phyloP scores from a whole-genome alignment of 2,329 filamentous ascomycete species.

The Calonectria pteridis region DNA sequence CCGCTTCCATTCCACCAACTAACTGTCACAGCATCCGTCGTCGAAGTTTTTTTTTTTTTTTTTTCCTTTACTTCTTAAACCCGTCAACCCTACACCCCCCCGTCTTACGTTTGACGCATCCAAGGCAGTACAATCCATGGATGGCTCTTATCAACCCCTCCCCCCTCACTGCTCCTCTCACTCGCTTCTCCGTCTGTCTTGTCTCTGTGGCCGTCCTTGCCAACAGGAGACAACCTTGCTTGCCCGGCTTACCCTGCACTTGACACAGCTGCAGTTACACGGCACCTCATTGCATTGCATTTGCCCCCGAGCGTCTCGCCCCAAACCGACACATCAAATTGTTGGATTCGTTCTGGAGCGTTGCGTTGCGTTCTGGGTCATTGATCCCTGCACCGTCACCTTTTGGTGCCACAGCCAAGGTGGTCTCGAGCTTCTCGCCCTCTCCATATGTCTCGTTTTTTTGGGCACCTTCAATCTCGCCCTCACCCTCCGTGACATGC shows the following conservation, averaged over 20 bases:
- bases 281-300: slow-evolving; percentile 3
- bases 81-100: neutral
- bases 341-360: neutral
- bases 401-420: neutral
- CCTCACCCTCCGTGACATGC: neutral
- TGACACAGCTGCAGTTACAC: neutral
- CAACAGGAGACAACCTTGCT: slow-evolving; percentile 2
- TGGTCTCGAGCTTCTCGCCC: neutral
- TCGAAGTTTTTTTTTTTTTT: neutral
- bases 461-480: neutral
- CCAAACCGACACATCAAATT: slow-evolving; percentile 4
- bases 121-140: slow-evolving; percentile 8
- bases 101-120: slow-evolving; percentile 3
- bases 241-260: slow-evolving; percentile 11
- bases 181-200: neutral
- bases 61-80: neutral
- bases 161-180: neutral
- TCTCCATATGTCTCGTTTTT: neutral
- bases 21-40: neutral
- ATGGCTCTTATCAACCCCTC: slow-evolving; percentile 7
- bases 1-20: slow-evolving; percentile 1
- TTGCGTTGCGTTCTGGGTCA: neutral
- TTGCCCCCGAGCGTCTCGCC: neutral
- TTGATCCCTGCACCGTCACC: neutral
- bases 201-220: neutral